Evolutionary conservation across 169 alveolate species (phyloP).

Genomic region (Cryptosporidium sp.): DNA sequence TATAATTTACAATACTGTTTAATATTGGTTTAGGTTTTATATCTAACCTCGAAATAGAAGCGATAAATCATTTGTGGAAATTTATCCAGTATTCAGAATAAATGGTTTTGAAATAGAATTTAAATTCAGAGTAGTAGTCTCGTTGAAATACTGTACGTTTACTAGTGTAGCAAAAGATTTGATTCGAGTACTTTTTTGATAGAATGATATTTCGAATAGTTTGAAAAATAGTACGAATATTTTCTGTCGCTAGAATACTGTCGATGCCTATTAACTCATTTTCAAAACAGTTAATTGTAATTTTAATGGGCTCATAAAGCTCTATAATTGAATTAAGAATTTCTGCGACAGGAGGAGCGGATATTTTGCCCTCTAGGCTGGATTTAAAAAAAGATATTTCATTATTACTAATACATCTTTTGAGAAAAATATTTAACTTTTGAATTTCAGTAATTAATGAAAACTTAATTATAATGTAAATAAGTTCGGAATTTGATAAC

Average conservation of each 20-base stretch:
- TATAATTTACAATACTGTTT: neutral
- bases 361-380: neutral
- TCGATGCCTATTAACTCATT: neutral
- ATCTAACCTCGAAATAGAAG: no score
- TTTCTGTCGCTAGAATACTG: neutral
- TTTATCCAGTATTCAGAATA: neutral
- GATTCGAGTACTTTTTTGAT: neutral
- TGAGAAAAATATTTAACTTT: neutral
- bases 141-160: neutral
- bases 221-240: neutral
- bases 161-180: neutral
- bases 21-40: no score
- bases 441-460: conserved; percentile 20
- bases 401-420: neutral
- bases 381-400: neutral
- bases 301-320: neutral
- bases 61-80: neutral
- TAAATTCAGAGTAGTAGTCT: neutral
- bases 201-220: neutral
- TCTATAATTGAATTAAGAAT: conserved; percentile 6
- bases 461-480: conserved; percentile 24
- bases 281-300: neutral
- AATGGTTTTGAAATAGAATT: neutral
- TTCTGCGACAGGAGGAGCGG: neutral
- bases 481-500: conserved; percentile 49